phyloP scores from a whole-genome alignment of 2,329 filamentous ascomycete genomes.

The Bertia moriformis region DNA sequence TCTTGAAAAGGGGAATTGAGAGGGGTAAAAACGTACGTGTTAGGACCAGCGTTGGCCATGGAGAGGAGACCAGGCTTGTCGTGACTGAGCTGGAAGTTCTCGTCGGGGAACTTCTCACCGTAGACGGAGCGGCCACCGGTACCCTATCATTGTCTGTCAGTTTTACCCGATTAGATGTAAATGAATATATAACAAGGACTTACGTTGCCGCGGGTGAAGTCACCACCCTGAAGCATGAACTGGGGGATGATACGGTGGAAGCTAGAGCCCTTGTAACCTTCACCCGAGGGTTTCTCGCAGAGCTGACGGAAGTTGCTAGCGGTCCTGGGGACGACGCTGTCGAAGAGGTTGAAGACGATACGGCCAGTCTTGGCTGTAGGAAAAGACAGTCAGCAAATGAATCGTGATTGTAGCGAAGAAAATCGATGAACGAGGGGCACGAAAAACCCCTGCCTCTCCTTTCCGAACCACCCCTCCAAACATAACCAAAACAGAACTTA shows the following conservation, averaged over 20 bases:
- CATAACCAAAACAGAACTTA: background rate
- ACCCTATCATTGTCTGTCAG: too few relatives aligned
- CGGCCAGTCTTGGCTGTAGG: slow-evolving; percentile 55
- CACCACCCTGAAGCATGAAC: slow-evolving; percentile 94
- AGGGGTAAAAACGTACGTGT: slow-evolving; percentile 49
- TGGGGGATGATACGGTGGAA: slow-evolving; percentile 89
- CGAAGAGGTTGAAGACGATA: slow-evolving; percentile 80
- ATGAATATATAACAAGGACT: slow-evolving; percentile 19
- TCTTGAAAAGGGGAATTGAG: background rate
- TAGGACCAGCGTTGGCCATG: slow-evolving; percentile 90
- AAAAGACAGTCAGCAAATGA: slow-evolving; percentile 3
- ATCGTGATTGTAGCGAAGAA: background rate
- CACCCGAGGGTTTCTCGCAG: slow-evolving; percentile 67
- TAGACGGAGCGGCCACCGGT: slow-evolving; percentile 90
- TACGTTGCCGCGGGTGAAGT: slow-evolving; percentile 87
- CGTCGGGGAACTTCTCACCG: slow-evolving; percentile 83
- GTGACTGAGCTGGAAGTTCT: slow-evolving; percentile 78
- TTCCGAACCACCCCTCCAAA: too few relatives aligned
- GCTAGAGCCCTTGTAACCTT: slow-evolving; percentile 67
- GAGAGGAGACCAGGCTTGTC: slow-evolving; percentile 64
- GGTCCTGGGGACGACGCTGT: slow-evolving; percentile 70
- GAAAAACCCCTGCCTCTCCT: too few relatives aligned
- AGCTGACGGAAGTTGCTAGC: slow-evolving; percentile 72
- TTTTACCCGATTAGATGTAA: background rate
- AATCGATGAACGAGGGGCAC: too few relatives aligned